A percentile compares a stretch with the other conserved stretches of the same genome.
Conservation (phyloP, 495 filamentous ascomycete genomes). For the Daldinia vernicosa region DNA sequence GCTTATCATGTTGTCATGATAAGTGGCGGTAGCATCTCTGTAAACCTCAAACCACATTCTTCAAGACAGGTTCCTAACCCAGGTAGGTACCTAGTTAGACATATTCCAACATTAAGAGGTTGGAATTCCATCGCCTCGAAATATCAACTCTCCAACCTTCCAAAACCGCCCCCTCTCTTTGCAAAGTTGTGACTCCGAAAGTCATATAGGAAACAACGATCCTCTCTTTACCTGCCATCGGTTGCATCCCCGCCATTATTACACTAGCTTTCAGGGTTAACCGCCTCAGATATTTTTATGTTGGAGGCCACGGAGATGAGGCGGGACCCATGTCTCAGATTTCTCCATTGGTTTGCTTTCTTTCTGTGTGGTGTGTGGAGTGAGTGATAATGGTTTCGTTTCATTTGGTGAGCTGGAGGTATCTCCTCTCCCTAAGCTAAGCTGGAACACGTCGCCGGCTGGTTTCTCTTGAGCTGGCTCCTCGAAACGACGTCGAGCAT, state of each 20-base stretch:
- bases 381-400: neutral
- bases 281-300: too few species aligned
- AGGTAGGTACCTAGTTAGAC: neutral
- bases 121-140: neutral
- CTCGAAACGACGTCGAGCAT: neutral
- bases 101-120: neutral
- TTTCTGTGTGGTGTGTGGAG: neutral
- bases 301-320: slow-evolving; percentile 14
- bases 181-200: neutral
- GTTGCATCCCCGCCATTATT: neutral
- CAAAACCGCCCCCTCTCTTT: neutral
- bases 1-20: neutral
- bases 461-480: neutral
- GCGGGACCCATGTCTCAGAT: neutral
- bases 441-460: neutral
- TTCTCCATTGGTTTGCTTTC: neutral
- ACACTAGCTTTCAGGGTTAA: neutral
- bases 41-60: neutral
- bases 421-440: neutral
- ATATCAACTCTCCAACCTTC: neutral
- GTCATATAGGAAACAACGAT: neutral
- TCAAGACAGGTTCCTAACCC: too few species aligned
- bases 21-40: neutral
- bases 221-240: neutral
- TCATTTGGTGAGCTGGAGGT: neutral